phyloP scores from a whole-genome alignment of 805 yeast genomes.

The Tetrapisispora phaffii region DNA sequence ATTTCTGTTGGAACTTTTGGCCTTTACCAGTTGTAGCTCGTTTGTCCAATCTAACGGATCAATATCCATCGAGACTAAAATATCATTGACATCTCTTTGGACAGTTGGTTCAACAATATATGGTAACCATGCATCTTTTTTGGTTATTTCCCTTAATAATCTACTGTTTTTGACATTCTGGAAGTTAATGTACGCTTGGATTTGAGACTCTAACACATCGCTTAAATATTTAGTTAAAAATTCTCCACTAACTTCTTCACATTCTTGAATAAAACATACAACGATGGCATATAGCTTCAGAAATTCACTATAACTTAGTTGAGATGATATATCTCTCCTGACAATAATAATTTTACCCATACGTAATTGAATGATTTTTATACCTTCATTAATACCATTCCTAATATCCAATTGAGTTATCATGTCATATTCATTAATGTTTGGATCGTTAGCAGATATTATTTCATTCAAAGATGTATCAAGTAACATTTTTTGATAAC shows the following conservation, averaged over 20 bases:
- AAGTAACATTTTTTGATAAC: conserved; percentile 70
- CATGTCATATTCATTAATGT: conserved; percentile 25
- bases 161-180: conserved; percentile 45
- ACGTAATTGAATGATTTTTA: conserved; percentile 63
- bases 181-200: conserved; percentile 46
- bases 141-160: conserved; percentile 40
- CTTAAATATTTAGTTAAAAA: conserved; percentile 49
- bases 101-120: conserved; percentile 40
- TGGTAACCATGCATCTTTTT: conserved; percentile 74
- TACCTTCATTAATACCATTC: conserved; percentile 52
- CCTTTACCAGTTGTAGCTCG: conserved; percentile 13
- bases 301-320: conserved; percentile 50
- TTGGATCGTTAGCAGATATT: conserved; percentile 19
- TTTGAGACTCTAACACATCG: conserved; percentile 57
- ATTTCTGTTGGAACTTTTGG: conserved; percentile 8
- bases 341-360: conserved; percentile 70
- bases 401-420: conserved; percentile 60
- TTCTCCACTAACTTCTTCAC: conserved; percentile 73
- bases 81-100: conserved; percentile 42
- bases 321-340: conserved; percentile 60
- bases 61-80: conserved; percentile 37
- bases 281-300: conserved; percentile 55
- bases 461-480: conserved; percentile 52
- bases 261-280: conserved; percentile 64
- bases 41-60: conserved; percentile 44